A percentile compares a stretch with the other conserved stretches of the same genome.
Conservation (phyloP, 306 rosid genomes). For the Fragaria nilgerrensis region DNA sequence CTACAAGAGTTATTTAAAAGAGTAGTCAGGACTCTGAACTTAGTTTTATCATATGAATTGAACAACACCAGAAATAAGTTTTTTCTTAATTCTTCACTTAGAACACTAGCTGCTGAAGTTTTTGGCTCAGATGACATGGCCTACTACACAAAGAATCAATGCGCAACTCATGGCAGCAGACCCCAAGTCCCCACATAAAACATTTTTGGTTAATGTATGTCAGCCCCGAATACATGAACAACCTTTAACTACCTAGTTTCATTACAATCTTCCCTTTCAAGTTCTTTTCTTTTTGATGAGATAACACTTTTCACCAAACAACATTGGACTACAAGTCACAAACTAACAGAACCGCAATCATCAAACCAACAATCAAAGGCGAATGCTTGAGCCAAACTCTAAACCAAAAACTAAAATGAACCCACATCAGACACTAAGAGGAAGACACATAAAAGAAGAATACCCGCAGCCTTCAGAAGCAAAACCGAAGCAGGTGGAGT, state of each 20-base stretch:
- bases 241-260: not conserved
- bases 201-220: no score
- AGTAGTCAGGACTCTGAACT: not conserved
- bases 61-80: not conserved
- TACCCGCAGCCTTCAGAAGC: conserved; percentile 97
- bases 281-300: not conserved
- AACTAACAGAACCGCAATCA: not conserved
- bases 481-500: conserved; percentile 98
- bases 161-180: not conserved
- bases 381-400: not conserved
- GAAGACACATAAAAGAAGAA: conserved; percentile 19
- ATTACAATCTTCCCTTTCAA: not conserved
- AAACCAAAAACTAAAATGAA: not conserved
- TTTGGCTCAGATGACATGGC: not conserved
- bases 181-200: not conserved
- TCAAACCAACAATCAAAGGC: not conserved
- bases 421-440: conserved; percentile 23
- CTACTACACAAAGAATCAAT: not conserved
- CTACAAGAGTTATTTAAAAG: not conserved
- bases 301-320: not conserved
- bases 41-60: not conserved
- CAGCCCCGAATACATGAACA: not conserved
- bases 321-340: not conserved
- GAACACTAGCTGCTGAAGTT: not conserved
- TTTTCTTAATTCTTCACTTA: not conserved